Evolutionary conservation across 1,139 yeast species (phyloP), one percentile per base, ranked within the genome.

Genomic region (Maudiozyma humilis): DNA sequence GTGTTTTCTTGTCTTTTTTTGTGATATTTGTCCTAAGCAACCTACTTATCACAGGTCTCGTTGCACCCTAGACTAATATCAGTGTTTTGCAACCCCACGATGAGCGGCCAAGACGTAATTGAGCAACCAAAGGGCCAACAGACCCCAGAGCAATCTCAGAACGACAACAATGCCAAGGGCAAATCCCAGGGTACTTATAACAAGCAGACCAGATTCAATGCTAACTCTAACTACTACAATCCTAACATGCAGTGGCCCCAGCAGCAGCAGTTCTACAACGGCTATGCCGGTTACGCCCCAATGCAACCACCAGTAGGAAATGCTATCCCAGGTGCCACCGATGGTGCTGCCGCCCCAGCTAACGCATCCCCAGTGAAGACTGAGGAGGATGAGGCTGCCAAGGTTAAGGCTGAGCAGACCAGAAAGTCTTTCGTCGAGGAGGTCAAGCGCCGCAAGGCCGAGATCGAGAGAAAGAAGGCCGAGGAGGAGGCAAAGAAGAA

Each of bases 381-480:
- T 12, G 34, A 35, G 27, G 20, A 36, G 20, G 38, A 36, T n/a
- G 19, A 19, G 23, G 43, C 35, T 10, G 34, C 43, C 27, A 17
- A 37, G 32, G 36, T 44, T 38, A 38, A 51, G 48, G 40, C 53
- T 42, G 53, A 49, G 44, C 43, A 43, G 32, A 44, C 38, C 25
- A 54, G 48, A 41, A 52, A 48, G 46, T 44, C 46, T 30, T 54
- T 55, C 40, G 45, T 54, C 38, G 59, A 56, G 44, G 51, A 54
- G 36, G 56, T 50, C 7, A 53, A 49, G 42, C 48, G 52, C 37
- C 49, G 61, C 40, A 56, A 56, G 43, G 56, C 49, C 30, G 51
- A 51, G 38, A 42, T 54, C 15, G 59, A 55, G 34, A 50, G 51
- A 42, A 54, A 53, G 44, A 54, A 44, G 27, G 42, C 42, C 30